Conservation (phyloP, 2,329 filamentous ascomycete species). For the Neonectria hederae region DNA sequence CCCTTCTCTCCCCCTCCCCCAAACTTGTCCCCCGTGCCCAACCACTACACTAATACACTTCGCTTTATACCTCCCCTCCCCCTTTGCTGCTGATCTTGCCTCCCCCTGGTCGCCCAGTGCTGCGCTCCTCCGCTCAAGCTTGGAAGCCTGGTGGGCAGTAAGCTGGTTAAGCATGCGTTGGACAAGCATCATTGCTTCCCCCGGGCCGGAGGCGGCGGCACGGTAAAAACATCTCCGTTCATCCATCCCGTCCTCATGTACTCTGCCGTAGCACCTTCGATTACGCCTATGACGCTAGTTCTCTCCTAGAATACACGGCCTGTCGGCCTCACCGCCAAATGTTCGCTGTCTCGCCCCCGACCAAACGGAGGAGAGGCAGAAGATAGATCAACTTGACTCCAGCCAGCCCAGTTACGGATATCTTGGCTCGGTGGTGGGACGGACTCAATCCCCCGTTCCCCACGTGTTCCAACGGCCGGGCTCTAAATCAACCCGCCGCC, state of each 20-base stretch:
- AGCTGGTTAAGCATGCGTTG: conserved; percentile 6
- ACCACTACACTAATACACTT: background rate
- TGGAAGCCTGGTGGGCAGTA: background rate
- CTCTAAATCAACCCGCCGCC: conserved; percentile 2
- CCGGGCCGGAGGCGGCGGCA: background rate
- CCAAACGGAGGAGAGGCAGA: background rate
- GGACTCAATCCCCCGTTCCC: conserved; percentile 4
- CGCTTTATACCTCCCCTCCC: conserved; percentile 14
- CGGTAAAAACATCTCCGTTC: background rate
- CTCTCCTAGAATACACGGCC: conserved; percentile 7
- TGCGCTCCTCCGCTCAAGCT: background rate
- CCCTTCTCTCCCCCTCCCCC: background rate
- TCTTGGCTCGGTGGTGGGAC: background rate
- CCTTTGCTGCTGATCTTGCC: conserved; percentile 25
- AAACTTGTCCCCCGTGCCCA: background rate
- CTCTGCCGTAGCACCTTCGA: background rate
- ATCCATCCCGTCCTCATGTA: background rate
- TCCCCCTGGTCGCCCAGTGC: background rate
- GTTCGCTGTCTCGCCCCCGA: background rate
- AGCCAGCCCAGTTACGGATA: conserved; percentile 4
- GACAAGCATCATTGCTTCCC: background rate
- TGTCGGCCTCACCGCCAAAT: conserved; percentile 17
- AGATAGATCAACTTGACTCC: background rate
- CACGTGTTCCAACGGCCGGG: conserved; percentile 32
- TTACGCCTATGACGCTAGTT: background rate